These are phyloP conservation scores for Osmanthus fragrans DNA, from an alignment of 257 asterid species.

Conservation along the genomic window DNA sequence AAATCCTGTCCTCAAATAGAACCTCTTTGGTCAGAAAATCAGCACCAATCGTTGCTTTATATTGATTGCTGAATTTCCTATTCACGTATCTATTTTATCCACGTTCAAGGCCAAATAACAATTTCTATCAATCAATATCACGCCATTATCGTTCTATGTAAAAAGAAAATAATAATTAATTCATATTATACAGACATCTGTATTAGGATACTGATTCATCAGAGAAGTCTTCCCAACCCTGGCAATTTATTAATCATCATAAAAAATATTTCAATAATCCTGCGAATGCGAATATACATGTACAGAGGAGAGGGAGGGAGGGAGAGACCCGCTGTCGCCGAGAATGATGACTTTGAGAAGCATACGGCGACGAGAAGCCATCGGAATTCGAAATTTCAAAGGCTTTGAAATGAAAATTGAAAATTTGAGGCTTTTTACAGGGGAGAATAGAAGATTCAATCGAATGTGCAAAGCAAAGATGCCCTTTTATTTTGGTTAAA, in stretches of 20 bases:
- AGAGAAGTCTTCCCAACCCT: slow-evolving; percentile 63
- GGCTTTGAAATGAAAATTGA: background rate
- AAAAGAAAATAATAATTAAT: background rate
- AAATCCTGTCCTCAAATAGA: slow-evolving; percentile 27
- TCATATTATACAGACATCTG: background rate
- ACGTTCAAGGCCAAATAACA: background rate
- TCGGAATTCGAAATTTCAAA: slow-evolving; percentile 2
- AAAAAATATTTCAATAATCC: background rate
- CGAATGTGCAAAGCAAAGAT: background rate
- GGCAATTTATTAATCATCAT: slow-evolving; percentile 2
- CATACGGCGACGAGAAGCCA: slow-evolving; percentile 53
- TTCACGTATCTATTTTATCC: slow-evolving; percentile 26
- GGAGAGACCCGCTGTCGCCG: slow-evolving; percentile 51
- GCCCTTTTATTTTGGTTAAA: too few species aligned
- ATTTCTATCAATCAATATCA: background rate
- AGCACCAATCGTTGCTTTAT: slow-evolving; percentile 36
- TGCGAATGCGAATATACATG: background rate
- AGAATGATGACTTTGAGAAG: slow-evolving; percentile 57
- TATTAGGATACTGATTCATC: slow-evolving; percentile 44
- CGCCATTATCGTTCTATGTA: background rate
- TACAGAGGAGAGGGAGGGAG: background rate
- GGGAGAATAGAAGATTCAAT: background rate
- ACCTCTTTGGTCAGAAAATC: slow-evolving; percentile 33
- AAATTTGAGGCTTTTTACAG: background rate
- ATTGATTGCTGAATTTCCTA: slow-evolving; percentile 31